phyloP scores from a whole-genome alignment of 2,329 filamentous ascomycete species.

The Fusarium sp. region DNA sequence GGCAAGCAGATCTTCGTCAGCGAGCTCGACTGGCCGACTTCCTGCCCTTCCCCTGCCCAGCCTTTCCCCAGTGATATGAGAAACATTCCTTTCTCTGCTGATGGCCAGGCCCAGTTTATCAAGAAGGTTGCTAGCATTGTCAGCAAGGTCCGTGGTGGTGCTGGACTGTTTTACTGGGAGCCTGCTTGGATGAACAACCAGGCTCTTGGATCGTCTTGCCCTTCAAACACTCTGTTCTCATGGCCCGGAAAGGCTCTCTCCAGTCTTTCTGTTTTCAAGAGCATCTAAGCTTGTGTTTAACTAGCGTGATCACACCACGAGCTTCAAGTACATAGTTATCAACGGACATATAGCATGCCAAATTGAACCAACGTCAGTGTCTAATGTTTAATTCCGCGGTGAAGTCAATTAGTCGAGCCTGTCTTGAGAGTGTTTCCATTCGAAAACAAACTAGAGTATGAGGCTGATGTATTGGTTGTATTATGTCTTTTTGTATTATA shows the following conservation, averaged over 20 bases:
- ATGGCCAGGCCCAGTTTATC: slow-evolving; percentile 72
- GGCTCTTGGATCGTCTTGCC: slow-evolving; percentile 71
- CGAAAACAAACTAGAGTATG: not conserved
- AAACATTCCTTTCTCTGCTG: slow-evolving; percentile 70
- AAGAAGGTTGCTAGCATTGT: slow-evolving; percentile 68
- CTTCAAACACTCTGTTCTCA: slow-evolving; percentile 71
- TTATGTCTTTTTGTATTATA: not conserved
- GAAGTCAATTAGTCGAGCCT: too few relatives aligned
- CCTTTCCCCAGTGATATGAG: slow-evolving; percentile 69
- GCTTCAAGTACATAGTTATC: not conserved
- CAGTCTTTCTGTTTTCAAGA: slow-evolving; percentile 66
- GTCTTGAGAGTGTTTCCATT: not conserved
- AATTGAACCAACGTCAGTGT: not conserved
- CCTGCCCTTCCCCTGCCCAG: slow-evolving; percentile 68
- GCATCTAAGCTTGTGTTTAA: slow-evolving; percentile 51
- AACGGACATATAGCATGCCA: not conserved
- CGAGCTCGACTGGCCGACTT: slow-evolving; percentile 76
- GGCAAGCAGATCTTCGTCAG: slow-evolving; percentile 75
- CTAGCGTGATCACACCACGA: not conserved
- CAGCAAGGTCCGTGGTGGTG: slow-evolving; percentile 61
- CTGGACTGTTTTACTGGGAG: slow-evolving; percentile 79
- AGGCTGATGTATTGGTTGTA: not conserved
- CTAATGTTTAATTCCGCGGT: not conserved
- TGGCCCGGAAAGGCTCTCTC: slow-evolving; percentile 64
- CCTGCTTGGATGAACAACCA: slow-evolving; percentile 76